Base-by-base conservation (phyloP, 2,329 filamentous ascomycete species). In the Colletotrichum cordylinicola region DNA sequence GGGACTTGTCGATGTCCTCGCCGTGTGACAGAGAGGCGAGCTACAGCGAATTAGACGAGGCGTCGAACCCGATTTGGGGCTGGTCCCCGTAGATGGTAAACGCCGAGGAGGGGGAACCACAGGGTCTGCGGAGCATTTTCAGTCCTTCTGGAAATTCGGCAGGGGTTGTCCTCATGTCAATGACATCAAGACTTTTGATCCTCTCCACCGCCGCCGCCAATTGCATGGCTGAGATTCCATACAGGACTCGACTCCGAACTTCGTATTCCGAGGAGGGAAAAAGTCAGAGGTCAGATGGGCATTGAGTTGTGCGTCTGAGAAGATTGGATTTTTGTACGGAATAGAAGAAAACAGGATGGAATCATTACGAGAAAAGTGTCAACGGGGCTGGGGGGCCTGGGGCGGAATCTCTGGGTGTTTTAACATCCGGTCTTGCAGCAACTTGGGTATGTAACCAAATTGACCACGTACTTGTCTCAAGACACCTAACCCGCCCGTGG, bases 171-270 rank as follows among this genome's bases (percentile, higher is more conserved):
- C 55, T 33, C 24, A 58, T 62, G 39, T 75, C 73, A 65, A 75
- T 75, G 73, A 75, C 73, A 73, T 73, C 73, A 75, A 75, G 70
- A 75, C 73, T 75, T 75, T 48, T 48, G 39, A 21, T 12, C 39
- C 18, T 48, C 39, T 27, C 27, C 27, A 33, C 73, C 56, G 72
- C 39, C 56, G 43, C 69, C 58, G 62, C 55, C 35, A 58, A 43
- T 61, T 55, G 48, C 24, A 62, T 58, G 27, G 35, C 55, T 69
- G 33, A 29, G 24, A 31, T 15, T 52, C 24, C 4, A 12, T 33
- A 8, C 24, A 37, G 67, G 37, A 70, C 27, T 52, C 8, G 21
- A n/a, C 27, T 56, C 65, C 48, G 65, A 67, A 56, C 18, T 58
- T 48, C 65, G 65, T 67, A 31, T n/a, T n/a, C 58, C 29, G 58